Evolutionary conservation across 306 rosid genomes (phyloP).

Genomic region (Vachellia pachyceras): DNA sequence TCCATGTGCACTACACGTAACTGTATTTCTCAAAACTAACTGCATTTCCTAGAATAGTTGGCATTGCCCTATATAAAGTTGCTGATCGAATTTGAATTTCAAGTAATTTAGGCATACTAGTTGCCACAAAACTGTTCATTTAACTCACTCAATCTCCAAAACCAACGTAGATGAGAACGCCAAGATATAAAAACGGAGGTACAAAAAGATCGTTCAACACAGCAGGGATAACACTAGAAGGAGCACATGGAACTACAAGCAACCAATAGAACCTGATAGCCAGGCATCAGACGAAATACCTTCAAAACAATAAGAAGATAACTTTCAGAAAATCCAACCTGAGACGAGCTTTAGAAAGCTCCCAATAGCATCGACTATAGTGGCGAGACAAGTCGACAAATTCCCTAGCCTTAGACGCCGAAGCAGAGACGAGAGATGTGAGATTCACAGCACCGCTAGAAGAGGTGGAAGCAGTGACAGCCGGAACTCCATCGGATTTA

Average conservation of each 20-base stretch:
- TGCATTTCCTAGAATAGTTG: no score
- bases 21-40: no score
- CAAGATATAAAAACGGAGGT: not conserved
- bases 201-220: not conserved
- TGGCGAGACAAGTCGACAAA: conserved; percentile 55
- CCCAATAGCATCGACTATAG: conserved; percentile 81
- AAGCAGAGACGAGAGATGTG: conserved; percentile 40
- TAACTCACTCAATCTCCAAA: not conserved
- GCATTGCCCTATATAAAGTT: no score
- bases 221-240: not conserved
- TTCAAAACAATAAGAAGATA: not conserved
- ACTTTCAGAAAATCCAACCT: conserved; percentile 42
- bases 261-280: not conserved
- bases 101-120: not conserved
- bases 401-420: conserved; percentile 46
- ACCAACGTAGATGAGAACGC: not conserved
- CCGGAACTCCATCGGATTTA: conserved; percentile 40
- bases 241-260: not conserved
- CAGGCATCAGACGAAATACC: not conserved
- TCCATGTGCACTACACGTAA: no score
- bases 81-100: not conserved
- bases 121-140: not conserved
- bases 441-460: conserved; percentile 34
- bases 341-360: conserved; percentile 92
- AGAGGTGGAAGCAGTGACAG: conserved; percentile 13